Evolutionary conservation across 768 basidiomycete species (phyloP).

Genomic region (Tremella mesenterica): DNA sequence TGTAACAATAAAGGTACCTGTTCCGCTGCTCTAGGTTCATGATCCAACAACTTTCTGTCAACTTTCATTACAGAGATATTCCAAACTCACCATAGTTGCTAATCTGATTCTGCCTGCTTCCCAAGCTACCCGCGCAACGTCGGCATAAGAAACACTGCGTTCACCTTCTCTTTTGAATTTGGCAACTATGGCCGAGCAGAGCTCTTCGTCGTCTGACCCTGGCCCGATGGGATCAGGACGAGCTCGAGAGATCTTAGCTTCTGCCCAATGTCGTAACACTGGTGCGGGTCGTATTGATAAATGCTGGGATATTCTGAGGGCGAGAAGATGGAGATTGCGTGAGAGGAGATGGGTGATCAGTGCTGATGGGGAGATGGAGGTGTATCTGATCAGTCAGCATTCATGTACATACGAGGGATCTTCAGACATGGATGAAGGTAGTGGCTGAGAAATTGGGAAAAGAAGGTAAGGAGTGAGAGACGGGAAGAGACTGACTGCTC

Average conservation of each 20-base stretch:
- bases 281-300: conserved; percentile 73
- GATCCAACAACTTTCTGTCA: conserved; percentile 64
- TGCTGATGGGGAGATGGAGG: conserved; percentile 66
- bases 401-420: no score
- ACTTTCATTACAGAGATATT: neutral
- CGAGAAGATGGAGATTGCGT: conserved; percentile 81
- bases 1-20: conserved; percentile 84
- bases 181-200: conserved; percentile 74
- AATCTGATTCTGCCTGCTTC: conserved; percentile 68
- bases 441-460: neutral
- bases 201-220: conserved; percentile 60
- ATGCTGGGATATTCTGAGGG: conserved; percentile 78
- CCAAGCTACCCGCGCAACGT: conserved; percentile 90
- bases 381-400: conserved; percentile 54
- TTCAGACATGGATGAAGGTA: neutral
- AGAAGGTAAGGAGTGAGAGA: no score
- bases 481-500: conserved; percentile 74
- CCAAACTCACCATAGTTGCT: conserved; percentile 63
- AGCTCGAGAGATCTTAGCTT: conserved; percentile 73
- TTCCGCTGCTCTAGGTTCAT: conserved; percentile 77
- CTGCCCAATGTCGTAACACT: conserved; percentile 92
- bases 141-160: conserved; percentile 76
- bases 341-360: conserved; percentile 75
- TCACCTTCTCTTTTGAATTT: conserved; percentile 74
- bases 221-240: conserved; percentile 53